These are phyloP conservation scores for Dicorynia guianensis DNA, from an alignment of 306 rosid genomes.

Conservation along the genomic window DNA sequence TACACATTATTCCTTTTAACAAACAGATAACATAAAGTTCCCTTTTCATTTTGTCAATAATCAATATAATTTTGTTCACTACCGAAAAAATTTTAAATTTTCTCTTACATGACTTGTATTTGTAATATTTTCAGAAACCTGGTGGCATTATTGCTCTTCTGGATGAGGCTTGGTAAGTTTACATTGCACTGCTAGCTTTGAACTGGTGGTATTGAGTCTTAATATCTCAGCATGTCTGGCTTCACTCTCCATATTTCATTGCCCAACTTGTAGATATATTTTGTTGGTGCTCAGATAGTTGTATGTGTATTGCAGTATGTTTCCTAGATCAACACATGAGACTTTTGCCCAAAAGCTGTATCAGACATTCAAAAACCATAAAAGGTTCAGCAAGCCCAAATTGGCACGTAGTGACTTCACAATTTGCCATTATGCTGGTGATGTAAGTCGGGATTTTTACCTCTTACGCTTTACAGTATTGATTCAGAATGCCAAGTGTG, in stretches of 20 bases:
- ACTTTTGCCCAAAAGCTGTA: slow-evolving; percentile 97
- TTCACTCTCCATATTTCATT: slow-evolving; percentile 37
- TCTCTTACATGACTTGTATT: neutral
- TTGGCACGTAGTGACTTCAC: slow-evolving; percentile 94
- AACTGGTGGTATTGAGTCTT: slow-evolving; percentile 29
- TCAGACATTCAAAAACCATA: slow-evolving; percentile 93
- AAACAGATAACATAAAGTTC: slow-evolving; percentile 19
- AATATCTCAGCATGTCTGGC: slow-evolving; percentile 20
- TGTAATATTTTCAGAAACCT: slow-evolving; percentile 81
- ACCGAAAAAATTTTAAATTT: slow-evolving; percentile 6
- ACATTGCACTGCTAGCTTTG: slow-evolving; percentile 30
- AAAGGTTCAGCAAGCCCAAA: slow-evolving; percentile 92
- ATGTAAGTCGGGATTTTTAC: slow-evolving; percentile 67
- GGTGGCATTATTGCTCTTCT: slow-evolving; percentile 99
- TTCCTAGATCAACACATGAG: slow-evolving; percentile 98
- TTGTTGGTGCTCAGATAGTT: slow-evolving; percentile 32
- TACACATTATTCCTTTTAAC: slow-evolving; percentile 20
- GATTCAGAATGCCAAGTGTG: slow-evolving; percentile 33
- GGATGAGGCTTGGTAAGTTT: slow-evolving; percentile 96
- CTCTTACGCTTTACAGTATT: slow-evolving; percentile 34
- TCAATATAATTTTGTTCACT: slow-evolving; percentile 1
- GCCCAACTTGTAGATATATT: slow-evolving; percentile 13
- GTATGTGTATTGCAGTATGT: slow-evolving; percentile 77
- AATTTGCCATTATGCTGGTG: slow-evolving; percentile 98
- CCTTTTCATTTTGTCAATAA: slow-evolving; percentile 26